Evolutionary conservation across 345 rosid genomes (phyloP).

Genomic region (Eucalyptus sp.): DNA sequence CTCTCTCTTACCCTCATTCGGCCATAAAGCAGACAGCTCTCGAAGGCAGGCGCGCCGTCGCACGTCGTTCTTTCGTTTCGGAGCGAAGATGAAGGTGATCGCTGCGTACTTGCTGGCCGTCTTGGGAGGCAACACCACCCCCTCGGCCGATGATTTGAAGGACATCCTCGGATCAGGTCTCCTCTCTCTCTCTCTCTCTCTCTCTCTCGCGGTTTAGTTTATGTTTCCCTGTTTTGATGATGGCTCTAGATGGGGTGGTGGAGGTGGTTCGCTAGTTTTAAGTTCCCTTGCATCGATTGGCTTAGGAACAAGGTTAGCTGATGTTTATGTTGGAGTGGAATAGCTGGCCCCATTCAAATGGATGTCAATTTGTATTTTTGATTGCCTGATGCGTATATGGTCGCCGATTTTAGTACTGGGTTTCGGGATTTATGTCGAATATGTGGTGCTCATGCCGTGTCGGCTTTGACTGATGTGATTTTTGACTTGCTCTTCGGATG

Average conservation of each 20-base stretch:
- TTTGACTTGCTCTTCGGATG: not conserved
- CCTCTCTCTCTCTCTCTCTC: not conserved
- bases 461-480: not conserved
- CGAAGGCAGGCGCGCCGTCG: not conserved
- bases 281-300: not conserved
- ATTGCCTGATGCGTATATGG: not conserved
- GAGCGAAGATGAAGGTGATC: constrained; percentile 28
- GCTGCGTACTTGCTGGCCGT: constrained; percentile 52
- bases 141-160: constrained; percentile 30
- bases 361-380: not conserved
- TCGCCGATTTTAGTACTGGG: not conserved
- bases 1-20: not conserved
- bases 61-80: not conserved
- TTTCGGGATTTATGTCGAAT: not conserved
- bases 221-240: not conserved
- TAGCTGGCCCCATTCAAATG: not conserved
- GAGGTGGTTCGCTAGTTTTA: not conserved
- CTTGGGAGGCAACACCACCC: constrained; percentile 38
- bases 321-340: not conserved
- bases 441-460: not conserved
- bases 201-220: not conserved
- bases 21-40: not conserved
- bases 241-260: not conserved
- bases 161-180: constrained; percentile 33
- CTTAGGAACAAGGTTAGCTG: rapidly evolving